Evolutionary conservation across 495 filamentous ascomycete genomes (phyloP).

Genomic region (Penicillium egyptiacum): DNA sequence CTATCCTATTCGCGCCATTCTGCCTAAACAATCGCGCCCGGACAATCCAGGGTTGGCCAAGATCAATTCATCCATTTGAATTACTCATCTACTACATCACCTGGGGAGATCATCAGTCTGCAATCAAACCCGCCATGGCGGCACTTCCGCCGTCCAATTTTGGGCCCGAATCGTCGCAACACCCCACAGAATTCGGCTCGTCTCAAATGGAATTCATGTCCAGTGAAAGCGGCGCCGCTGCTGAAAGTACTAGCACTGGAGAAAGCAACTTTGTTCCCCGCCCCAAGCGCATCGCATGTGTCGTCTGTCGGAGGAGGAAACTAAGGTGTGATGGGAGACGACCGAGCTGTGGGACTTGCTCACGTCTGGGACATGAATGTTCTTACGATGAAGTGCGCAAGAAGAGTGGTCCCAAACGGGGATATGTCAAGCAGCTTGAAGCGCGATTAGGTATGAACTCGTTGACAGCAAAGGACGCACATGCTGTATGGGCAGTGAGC

Average conservation of each 20-base stretch:
- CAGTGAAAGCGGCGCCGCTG: constrained; percentile 32
- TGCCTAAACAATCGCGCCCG: constrained; percentile 2
- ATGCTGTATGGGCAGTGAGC: not conserved
- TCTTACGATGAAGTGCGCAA: constrained; percentile 93
- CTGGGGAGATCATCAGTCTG: not conserved
- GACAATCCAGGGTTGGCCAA: constrained; percentile 14
- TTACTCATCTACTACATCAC: constrained; percentile 13
- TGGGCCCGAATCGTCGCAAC: constrained; percentile 55
- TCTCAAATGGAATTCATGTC: constrained; percentile 31
- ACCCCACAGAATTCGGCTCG: constrained; percentile 28
- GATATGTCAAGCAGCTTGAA: constrained; percentile 97
- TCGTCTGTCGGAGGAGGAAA: constrained; percentile 92
- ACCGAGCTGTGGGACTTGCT: constrained; percentile 92
- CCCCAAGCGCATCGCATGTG: constrained; percentile 93
- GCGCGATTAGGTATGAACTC: constrained; percentile 74
- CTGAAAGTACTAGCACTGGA: constrained; percentile 41
- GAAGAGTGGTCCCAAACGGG: constrained; percentile 97
- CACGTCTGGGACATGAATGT: constrained; percentile 84
- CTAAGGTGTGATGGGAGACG: constrained; percentile 70
- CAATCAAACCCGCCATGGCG: constrained; percentile 23
- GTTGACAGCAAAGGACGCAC: not conserved
- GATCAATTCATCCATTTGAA: constrained; percentile 16
- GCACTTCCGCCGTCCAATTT: constrained; percentile 20
- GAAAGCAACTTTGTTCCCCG: constrained; percentile 69
- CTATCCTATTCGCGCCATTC: constrained; percentile 1